Conservation (phyloP, 495 filamentous ascomycete species). For the Hypoxylon perforatum region DNA sequence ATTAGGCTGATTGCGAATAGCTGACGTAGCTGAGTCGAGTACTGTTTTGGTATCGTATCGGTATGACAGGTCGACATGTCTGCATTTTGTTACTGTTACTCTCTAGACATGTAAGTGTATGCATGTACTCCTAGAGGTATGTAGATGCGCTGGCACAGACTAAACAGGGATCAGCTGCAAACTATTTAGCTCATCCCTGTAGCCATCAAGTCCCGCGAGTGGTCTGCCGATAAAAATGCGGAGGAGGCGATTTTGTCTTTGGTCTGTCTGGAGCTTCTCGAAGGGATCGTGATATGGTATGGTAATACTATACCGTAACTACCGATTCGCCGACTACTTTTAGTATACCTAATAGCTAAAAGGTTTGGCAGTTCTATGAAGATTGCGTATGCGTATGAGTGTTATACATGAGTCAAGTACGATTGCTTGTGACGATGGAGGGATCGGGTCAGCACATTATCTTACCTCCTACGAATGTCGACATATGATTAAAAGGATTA, state of each 20-base stretch:
- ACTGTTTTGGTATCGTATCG: no score
- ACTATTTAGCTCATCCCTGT: constrained; percentile 39
- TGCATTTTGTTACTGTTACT: no score
- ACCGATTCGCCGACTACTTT: background rate
- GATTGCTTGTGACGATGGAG: no score
- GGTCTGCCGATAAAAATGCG: constrained; percentile 25
- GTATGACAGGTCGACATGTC: background rate
- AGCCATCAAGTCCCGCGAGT: constrained; percentile 36
- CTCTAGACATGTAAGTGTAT: no score
- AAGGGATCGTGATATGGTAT: background rate
- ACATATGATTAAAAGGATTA: no score
- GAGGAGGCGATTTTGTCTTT: constrained; percentile 27
- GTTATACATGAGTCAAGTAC: background rate
- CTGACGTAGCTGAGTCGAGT: background rate
- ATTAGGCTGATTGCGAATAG: constrained; percentile 8
- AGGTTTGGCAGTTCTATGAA: background rate
- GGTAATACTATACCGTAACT: background rate
- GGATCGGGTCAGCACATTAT: no score
- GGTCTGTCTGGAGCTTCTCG: constrained; percentile 8
- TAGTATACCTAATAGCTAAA: background rate
- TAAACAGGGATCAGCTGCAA: constrained; percentile 37
- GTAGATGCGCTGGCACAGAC: constrained; percentile 36
- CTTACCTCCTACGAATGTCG: no score
- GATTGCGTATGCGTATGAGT: background rate
- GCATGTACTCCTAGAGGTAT: constrained; percentile 13